Base-by-base conservation (phyloP, 2,329 filamentous ascomycete species). In the Metarhizium sp. region DNA sequence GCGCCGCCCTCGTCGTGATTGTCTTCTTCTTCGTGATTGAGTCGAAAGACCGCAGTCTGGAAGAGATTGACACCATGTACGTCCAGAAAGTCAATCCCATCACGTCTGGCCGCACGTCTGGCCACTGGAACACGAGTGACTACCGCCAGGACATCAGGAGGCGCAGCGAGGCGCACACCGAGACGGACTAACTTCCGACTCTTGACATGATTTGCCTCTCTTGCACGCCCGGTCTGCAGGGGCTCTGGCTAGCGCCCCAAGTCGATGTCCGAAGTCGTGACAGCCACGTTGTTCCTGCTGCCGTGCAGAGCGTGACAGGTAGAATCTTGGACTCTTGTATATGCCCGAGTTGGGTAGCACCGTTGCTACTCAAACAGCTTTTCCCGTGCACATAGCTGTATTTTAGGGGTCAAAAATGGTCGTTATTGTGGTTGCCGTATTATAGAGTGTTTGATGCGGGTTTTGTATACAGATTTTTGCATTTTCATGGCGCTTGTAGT, bases 1-100 rank as follows among this genome's bases (percentile, higher is more conserved):
- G 84, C 64, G 79, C 81, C 56, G 76, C 77, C 10, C 82, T 84
- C 20, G 77, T 84, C 4, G 62, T 81, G 18, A 76, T 89, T 51
- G 85, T 90, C 57, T 90, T 85, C 75, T 87, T 90, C 75, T 88
- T 88, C 70, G 77, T 90, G 59, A 85, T 85, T 63, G 87, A 90
- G 72, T 85, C 80, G 58, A 85, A 87, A 69, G 85, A 85, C 63
- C 79, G 86, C 36, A 83, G 80, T 1, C 77, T 91, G 18, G 87
- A 90, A 71, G 86, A 90, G 69, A 85, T 90, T 55, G 87, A 90
- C 69, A 84, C 80, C 56, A 90, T 90, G 86, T 92, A 92, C 66
- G 74, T 78, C 18, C 63, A 72, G 43, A 67, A 66, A 46, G 75
- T 80, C 61, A 78, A 77, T 62, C 76, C 78, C 25, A 76, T 76